These are phyloP conservation scores for Straminergon stramineum DNA, from an alignment of 225 moss, liverwort and hornwort genomes.

Conservation along the genomic window DNA sequence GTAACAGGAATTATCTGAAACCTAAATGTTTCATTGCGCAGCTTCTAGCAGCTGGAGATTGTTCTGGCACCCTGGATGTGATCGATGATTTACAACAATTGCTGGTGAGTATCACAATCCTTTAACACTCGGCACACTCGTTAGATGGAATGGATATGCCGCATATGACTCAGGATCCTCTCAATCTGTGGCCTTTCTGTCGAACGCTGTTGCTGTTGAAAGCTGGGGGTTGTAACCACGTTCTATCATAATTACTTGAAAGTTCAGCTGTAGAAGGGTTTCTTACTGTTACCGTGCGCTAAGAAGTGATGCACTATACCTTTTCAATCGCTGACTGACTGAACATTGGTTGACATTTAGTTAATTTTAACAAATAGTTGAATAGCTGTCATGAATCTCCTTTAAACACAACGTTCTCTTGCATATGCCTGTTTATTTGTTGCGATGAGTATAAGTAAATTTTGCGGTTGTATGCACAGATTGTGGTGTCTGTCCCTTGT, in stretches of 20 bases:
- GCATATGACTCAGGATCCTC: not conserved
- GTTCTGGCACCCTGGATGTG: slow-evolving; percentile 89
- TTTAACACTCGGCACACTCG: not conserved
- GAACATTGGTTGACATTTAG: not conserved
- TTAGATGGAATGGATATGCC: not conserved
- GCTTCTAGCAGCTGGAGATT: slow-evolving; percentile 94
- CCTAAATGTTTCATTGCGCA: slow-evolving; percentile 28
- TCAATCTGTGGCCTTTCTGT: not conserved
- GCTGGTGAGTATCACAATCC: slow-evolving; percentile 48
- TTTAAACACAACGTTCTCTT: not conserved
- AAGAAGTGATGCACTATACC: not conserved
- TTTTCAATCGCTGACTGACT: not conserved
- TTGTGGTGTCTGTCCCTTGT: not conserved
- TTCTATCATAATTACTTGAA: not conserved
- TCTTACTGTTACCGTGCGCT: not conserved
- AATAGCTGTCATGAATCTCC: not conserved
- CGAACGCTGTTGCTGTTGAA: not conserved
- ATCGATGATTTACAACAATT: slow-evolving; percentile 87
- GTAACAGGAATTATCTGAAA: not conserved
- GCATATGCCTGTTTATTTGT: not conserved
- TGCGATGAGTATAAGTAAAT: not conserved
- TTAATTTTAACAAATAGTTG: not conserved
- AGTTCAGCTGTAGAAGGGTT: not conserved
- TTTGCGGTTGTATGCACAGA: not conserved
- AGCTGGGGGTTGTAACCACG: not conserved